Conservation (phyloP, 495 filamentous ascomycete genomes). For the Staphylotrichum longicolle region DNA sequence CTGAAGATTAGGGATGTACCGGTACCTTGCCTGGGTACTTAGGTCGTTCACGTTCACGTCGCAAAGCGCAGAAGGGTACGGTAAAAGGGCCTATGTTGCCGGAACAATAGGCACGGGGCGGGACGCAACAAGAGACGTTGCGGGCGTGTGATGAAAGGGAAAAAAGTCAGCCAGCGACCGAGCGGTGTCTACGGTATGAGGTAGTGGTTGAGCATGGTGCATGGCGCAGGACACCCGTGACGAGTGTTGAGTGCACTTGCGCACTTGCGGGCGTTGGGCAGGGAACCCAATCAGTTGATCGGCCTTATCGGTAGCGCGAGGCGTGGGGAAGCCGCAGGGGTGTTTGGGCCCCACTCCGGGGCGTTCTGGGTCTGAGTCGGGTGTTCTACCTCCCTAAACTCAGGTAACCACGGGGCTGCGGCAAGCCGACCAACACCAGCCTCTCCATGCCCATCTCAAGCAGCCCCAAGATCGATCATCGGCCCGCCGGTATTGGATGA, state of each 20-base stretch:
- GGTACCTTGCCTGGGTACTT: too few relatives aligned
- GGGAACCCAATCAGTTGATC: conserved; percentile 34
- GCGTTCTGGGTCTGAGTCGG: background rate
- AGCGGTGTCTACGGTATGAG: conserved; percentile 15
- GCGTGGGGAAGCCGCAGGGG: conserved; percentile 8
- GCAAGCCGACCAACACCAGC: too few relatives aligned
- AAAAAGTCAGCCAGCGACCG: conserved; percentile 8
- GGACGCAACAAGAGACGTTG: conserved; percentile 9
- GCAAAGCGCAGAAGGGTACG: background rate
- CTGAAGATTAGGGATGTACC: too few relatives aligned
- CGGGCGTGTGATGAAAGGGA: conserved; percentile 10
- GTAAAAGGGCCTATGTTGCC: conserved; percentile 1
- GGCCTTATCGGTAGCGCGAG: conserved; percentile 29
- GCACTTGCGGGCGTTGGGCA: conserved; percentile 13
- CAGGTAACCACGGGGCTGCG: too few relatives aligned
- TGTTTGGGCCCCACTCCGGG: background rate
- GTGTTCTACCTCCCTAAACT: too few relatives aligned
- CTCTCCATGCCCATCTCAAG: too few relatives aligned
- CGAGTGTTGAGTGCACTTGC: conserved; percentile 8
- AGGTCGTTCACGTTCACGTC: too few relatives aligned
- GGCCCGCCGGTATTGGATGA: background rate
- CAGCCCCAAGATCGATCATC: background rate
- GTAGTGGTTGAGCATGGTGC: conserved; percentile 19
- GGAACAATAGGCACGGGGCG: conserved; percentile 1
- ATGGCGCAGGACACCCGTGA: conserved; percentile 28